Base-by-base conservation (phyloP, 495 filamentous ascomycete species). In the Chlorociboria aeruginascens region DNA sequence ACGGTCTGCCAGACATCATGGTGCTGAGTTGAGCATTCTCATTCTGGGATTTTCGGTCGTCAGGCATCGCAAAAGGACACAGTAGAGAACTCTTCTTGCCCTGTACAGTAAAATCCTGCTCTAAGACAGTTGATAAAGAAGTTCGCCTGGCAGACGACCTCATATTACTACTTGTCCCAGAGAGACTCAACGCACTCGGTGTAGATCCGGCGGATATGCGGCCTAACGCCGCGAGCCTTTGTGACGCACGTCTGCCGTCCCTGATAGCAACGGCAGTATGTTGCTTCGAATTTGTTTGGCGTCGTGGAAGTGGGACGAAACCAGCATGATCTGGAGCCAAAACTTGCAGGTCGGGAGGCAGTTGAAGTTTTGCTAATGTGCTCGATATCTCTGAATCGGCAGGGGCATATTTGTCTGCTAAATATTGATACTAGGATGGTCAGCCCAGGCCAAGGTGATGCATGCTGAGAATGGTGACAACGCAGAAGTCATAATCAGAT, bases 81-180 rank as follows among this genome's bases (percentile, higher is more conserved):
- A 70, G 67, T 14, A 82, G 59, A n/a, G 62, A 65, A 43, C 79
- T 73, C 39, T 77, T 78, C 56, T 70, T 79, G 34, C 79, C 79
- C 40, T 69, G 57, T 13, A 78, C 71, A 4, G 79, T 83, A 52
- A 82, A 83, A 54, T 83, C 79, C 50, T 76, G 70, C 60, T 83
- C 79, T 43, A 82, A 62, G 1, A 71, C 69, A 12, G 73, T 76
- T 31, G 73, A 69, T 49, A 73, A 62, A 34, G 69, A 65, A 3
- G 74, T 75, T 57, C 67, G 52, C 12, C 59, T 9, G 56, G 65
- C 52, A 47, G 57, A 51, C 43, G 54, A 57, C 42, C 48, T 56
- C 36, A 55, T 48, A 32, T 56, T 53, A 48, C 46, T 56, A 32
- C 56, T 55, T n/a, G 51, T 67, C 65, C 49, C 69, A 61, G 43